Evolutionary conservation across 495 filamentous ascomycete genomes (phyloP).

Genomic region (Penicillium paxilli): DNA sequence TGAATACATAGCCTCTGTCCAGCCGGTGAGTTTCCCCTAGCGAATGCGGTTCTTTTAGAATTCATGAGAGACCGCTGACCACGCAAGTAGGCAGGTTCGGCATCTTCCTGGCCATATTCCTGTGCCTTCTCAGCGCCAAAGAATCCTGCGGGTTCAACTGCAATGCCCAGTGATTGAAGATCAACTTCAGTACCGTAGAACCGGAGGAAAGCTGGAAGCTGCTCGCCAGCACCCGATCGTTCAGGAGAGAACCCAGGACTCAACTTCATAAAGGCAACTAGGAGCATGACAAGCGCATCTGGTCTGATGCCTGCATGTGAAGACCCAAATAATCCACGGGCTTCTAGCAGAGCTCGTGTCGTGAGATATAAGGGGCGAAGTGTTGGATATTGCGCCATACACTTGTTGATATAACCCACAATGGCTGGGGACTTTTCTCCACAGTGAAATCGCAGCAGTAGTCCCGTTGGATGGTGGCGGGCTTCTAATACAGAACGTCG

Average conservation of each 20-base stretch:
- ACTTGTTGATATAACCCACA: slow-evolving; percentile 43
- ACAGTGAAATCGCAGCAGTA: slow-evolving; percentile 49
- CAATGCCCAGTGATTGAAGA: slow-evolving; percentile 45
- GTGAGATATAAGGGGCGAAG: slow-evolving; percentile 50
- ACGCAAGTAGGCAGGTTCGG: slow-evolving; percentile 27
- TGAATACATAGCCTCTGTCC: slow-evolving; percentile 52
- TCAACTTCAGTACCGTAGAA: slow-evolving; percentile 49
- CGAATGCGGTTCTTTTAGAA: slow-evolving; percentile 32
- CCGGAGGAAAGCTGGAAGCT: slow-evolving; percentile 51
- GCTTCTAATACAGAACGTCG: slow-evolving; percentile 26
- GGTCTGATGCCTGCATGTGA: slow-evolving; percentile 44
- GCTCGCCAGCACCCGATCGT: slow-evolving; percentile 30
- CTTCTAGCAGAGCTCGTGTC: slow-evolving; percentile 48
- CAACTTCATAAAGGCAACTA: slow-evolving; percentile 54
- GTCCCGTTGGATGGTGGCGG: slow-evolving; percentile 45
- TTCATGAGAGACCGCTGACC: slow-evolving; percentile 42
- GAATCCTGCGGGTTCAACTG: slow-evolving; percentile 48
- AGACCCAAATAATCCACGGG: slow-evolving; percentile 46
- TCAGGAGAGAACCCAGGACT: slow-evolving; percentile 33
- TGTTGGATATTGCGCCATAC: slow-evolving; percentile 47
- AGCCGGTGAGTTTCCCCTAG: slow-evolving; percentile 23
- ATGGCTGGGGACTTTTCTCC: slow-evolving; percentile 31
- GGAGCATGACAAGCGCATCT: slow-evolving; percentile 54
- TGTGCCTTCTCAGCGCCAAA: slow-evolving; percentile 31
- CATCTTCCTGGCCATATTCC: background rate